Conservation (phyloP, 2,329 filamentous ascomycete genomes). For the Cercospora berteroae region DNA sequence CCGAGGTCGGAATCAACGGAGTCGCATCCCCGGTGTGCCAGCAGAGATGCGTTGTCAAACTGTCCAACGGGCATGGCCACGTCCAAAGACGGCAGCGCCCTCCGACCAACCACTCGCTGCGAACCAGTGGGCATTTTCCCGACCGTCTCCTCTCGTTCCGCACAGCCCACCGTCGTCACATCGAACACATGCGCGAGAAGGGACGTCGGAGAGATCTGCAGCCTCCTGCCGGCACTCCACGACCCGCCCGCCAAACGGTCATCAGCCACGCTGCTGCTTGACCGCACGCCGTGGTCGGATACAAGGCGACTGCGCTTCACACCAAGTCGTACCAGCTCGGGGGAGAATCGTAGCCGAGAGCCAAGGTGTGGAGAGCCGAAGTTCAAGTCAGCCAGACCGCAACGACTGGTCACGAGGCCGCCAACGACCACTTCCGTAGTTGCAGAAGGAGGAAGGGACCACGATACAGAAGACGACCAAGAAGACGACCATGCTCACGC, state of each 20-base stretch:
- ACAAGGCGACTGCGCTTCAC: background rate
- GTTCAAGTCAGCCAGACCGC: background rate
- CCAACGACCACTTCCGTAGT: background rate
- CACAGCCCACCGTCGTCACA: background rate
- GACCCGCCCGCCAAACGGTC: background rate
- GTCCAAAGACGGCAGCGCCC: background rate
- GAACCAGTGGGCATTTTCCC: background rate
- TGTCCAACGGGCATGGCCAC: background rate
- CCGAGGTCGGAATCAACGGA: background rate
- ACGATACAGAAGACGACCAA: background rate
- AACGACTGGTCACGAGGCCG: background rate
- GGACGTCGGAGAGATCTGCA: background rate
- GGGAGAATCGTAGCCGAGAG: background rate
- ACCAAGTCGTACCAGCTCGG: background rate
- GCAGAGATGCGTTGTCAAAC: background rate
- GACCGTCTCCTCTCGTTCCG: background rate
- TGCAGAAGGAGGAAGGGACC: background rate
- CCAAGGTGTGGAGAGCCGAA: background rate
- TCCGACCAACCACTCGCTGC: background rate
- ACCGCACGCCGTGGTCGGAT: background rate
- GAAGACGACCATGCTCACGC: background rate
- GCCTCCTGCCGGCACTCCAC: background rate
- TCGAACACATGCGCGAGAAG: background rate
- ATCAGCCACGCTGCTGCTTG: background rate
- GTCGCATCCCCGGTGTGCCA: background rate